Evolutionary conservation across 768 basidiomycete genomes (phyloP).

Genomic region (Mycena vulgaris): DNA sequence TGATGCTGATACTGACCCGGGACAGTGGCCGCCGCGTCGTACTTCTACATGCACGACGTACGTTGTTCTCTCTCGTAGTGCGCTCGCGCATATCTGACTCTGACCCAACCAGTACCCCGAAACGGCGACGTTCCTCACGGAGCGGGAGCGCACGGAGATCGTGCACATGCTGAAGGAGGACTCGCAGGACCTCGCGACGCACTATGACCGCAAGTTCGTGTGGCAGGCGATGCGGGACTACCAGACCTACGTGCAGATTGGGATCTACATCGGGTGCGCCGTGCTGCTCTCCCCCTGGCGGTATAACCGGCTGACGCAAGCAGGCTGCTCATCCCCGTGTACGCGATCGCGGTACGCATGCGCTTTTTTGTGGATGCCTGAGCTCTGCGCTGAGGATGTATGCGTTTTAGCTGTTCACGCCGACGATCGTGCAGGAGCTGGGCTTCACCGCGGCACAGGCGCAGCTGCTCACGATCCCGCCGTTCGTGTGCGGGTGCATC

Average conservation of each 20-base stretch:
- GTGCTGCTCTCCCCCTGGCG: too few species aligned
- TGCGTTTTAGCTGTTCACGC: constrained; percentile 59
- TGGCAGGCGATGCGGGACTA: constrained; percentile 66
- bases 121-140: constrained; percentile 69
- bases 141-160: constrained; percentile 57
- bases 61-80: constrained; percentile 28
- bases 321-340: constrained; percentile 62
- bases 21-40: constrained; percentile 56
- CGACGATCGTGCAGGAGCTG: constrained; percentile 64
- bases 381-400: too few species aligned
- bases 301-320: too few species aligned
- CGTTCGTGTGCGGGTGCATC: constrained; percentile 63
- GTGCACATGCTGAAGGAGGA: constrained; percentile 62
- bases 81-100: background rate
- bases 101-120: constrained; percentile 69
- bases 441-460: constrained; percentile 67
- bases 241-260: constrained; percentile 57
- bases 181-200: constrained; percentile 59
- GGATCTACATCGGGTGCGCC: constrained; percentile 59
- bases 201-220: constrained; percentile 62
- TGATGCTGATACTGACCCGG: background rate
- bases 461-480: constrained; percentile 67
- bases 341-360: constrained; percentile 49
- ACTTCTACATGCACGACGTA: constrained; percentile 71
- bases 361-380: background rate